A percentile compares a stretch with the other conserved stretches of the same genome.
Evolutionary conservation across 2,329 filamentous ascomycete species (phyloP).

Genomic region (Xylaria polymorpha): DNA sequence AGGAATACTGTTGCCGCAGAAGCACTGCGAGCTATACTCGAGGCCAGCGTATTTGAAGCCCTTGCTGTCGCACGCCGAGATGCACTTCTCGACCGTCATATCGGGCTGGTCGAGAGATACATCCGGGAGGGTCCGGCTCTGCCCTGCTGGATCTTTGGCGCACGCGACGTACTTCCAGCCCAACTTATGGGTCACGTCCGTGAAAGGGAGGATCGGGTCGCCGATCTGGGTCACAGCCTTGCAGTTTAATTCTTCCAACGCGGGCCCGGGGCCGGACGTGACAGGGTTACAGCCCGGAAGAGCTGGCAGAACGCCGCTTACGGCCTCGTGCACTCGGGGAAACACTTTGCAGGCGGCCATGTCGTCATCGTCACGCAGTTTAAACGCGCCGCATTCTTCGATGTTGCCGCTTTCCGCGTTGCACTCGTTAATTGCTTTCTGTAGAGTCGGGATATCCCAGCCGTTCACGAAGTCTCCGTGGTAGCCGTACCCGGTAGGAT

Average conservation of each 20-base stretch:
- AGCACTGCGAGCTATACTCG: constrained; percentile 46
- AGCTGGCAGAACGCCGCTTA: constrained; percentile 55
- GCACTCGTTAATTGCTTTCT: constrained; percentile 63
- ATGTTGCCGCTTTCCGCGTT: constrained; percentile 57
- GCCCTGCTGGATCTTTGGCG: constrained; percentile 51
- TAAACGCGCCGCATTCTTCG: constrained; percentile 56
- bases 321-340: constrained; percentile 56
- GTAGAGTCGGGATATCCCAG: constrained; percentile 64
- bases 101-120: constrained; percentile 34
- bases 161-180: constrained; percentile 66
- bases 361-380: constrained; percentile 55
- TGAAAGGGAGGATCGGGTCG: constrained; percentile 54
- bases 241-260: constrained; percentile 42
- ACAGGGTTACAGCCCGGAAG: constrained; percentile 68
- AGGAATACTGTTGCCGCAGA: constrained; percentile 47
- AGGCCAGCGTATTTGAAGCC: constrained; percentile 43
- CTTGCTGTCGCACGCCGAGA: constrained; percentile 37
- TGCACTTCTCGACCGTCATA: constrained; percentile 47
- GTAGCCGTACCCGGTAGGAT: constrained; percentile 62
- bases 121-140: constrained; percentile 46
- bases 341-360: constrained; percentile 60
- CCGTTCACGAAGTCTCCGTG: constrained; percentile 71
- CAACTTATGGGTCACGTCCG: constrained; percentile 57
- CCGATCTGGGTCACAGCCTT: constrained; percentile 55
- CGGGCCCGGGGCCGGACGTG: constrained; percentile 48